Evolutionary conservation across 2,329 filamentous ascomycete species (phyloP), one percentile per base, ranked within the genome.

Genomic region (Ascochyta clinopodiicola): DNA sequence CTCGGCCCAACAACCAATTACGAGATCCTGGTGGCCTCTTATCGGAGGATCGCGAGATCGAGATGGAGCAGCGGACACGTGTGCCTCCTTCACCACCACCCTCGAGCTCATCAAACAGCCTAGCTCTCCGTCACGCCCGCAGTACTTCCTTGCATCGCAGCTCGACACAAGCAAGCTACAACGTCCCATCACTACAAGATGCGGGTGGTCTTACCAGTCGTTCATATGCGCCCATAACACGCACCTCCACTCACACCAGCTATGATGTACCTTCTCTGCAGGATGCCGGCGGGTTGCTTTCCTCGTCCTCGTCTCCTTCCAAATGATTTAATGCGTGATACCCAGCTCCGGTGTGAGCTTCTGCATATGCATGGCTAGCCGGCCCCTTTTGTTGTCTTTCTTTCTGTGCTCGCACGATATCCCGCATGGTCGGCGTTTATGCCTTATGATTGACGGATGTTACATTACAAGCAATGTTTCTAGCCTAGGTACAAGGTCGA

Each of bases 271-370:
- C 70, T 10, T 68, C 66, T 3, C 46, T 74, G 48, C 67, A 72
- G 55, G 72, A 75, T 38, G 64, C 69, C 6, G 72, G 71, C 35
- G 71, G 69, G 38, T 64, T 75, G 8, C 69, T 75, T 50, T 66
- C 65, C 35, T 61, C 46, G 6, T 51, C 43, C 31, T 53, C 57
- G 36, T 31, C 51, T 21, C 42, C 35, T 61, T 64, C 51, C 34
- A 59, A 58, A 59, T 51, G 48, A 59, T 55, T 56, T 35, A 57
- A 37, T 58, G 58, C 56, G 58, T 74, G 71, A 75, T 75, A 75
- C 71, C 73, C 71, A 51, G 62, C 60, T 55, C 59, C 53, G 35
- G 53, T 25, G 47, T 36, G 58, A 63, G 62, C 63, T 50, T 39
- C 56, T 62, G 25, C 60, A 60, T 61, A 55, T 60, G 56, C 63